A percentile compares a stretch with the other conserved stretches of the same genome.
Evolutionary conservation across 345 rosid genomes (phyloP).

Genomic region (Diplotaxis tenuifolia): DNA sequence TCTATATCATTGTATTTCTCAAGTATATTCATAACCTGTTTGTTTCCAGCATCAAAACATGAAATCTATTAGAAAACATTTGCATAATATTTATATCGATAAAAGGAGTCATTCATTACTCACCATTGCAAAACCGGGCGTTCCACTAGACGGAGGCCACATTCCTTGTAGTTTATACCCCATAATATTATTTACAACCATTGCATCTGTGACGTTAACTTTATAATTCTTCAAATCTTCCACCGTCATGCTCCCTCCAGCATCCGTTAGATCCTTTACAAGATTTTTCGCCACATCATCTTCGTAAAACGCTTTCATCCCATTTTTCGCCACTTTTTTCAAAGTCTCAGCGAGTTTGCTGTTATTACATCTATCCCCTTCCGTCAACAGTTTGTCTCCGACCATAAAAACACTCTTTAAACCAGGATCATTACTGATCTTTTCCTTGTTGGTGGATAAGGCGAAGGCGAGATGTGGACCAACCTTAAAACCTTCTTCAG

Average conservation of each 20-base stretch:
- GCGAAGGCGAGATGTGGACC: slow-evolving; percentile 52
- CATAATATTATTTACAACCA: slow-evolving; percentile 46
- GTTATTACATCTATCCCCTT: slow-evolving; percentile 60
- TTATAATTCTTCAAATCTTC: slow-evolving; percentile 65
- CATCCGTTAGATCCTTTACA: slow-evolving; percentile 53
- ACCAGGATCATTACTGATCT: slow-evolving; percentile 52
- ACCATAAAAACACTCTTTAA: slow-evolving; percentile 57
- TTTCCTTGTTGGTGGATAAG: slow-evolving; percentile 10
- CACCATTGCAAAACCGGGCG: slow-evolving; percentile 63
- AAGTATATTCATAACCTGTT: slow-evolving; percentile 65
- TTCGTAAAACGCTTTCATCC: slow-evolving; percentile 57
- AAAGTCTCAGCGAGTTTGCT: slow-evolving; percentile 53
- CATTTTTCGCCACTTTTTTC: slow-evolving; percentile 56
- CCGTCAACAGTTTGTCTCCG: slow-evolving; percentile 47
- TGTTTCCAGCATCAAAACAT: background rate
- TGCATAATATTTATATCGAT: background rate
- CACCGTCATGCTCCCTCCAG: slow-evolving; percentile 73
- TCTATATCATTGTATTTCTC: slow-evolving; percentile 44
- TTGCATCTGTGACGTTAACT: slow-evolving; percentile 54
- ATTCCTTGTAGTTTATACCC: slow-evolving; percentile 67
- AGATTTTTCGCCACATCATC: slow-evolving; percentile 61
- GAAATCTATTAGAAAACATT: slow-evolving; percentile 16
- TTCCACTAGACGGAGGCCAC: slow-evolving; percentile 87
- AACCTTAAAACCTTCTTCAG: slow-evolving; percentile 57
- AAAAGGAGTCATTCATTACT: slow-evolving; percentile 19